Percentiles rank a stretch among this genome's conserved stretches.
Conservation (phyloP, 164 flowering plant species). For the Taxillus chinensis region DNA sequence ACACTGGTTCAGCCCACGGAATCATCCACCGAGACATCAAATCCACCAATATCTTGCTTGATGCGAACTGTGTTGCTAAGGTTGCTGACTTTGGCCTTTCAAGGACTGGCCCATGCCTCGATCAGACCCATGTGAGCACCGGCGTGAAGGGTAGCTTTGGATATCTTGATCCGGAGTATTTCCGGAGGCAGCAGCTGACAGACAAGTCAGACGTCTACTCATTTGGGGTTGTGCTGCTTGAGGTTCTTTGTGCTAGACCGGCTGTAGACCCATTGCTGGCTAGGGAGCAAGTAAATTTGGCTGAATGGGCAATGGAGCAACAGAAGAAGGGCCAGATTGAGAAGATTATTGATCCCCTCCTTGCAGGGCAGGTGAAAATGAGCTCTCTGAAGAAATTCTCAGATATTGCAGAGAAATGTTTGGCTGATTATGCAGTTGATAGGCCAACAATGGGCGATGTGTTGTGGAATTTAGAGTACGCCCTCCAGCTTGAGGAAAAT, state of each 20-base stretch:
- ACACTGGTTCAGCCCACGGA: slow-evolving; percentile 60
- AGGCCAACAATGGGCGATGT: slow-evolving; percentile 83
- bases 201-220: slow-evolving; percentile 68
- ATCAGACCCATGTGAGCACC: slow-evolving; percentile 66
- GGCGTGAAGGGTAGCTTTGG: slow-evolving; percentile 73
- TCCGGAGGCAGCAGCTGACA: slow-evolving; percentile 56
- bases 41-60: slow-evolving; percentile 59
- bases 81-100: slow-evolving; percentile 75
- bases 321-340: slow-evolving; percentile 45
- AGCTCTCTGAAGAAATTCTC: slow-evolving; percentile 45
- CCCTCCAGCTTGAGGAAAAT: slow-evolving; percentile 55
- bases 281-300: slow-evolving; percentile 63
- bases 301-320: slow-evolving; percentile 68
- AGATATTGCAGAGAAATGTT: slow-evolving; percentile 68
- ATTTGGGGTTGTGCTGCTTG: slow-evolving; percentile 57
- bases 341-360: slow-evolving; percentile 43
- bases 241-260: slow-evolving; percentile 66
- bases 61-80: slow-evolving; percentile 44
- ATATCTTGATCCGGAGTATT: slow-evolving; percentile 62
- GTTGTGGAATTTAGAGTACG: slow-evolving; percentile 65
- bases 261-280: slow-evolving; percentile 52
- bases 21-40: slow-evolving; percentile 68
- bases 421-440: slow-evolving; percentile 69
- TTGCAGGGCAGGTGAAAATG: slow-evolving; percentile 38
- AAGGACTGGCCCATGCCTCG: slow-evolving; percentile 51